Evolutionary conservation across 2,329 filamentous ascomycete genomes (phyloP), one percentile per base, ranked within the genome.

Genomic region (Botryosphaeria dothidea): DNA sequence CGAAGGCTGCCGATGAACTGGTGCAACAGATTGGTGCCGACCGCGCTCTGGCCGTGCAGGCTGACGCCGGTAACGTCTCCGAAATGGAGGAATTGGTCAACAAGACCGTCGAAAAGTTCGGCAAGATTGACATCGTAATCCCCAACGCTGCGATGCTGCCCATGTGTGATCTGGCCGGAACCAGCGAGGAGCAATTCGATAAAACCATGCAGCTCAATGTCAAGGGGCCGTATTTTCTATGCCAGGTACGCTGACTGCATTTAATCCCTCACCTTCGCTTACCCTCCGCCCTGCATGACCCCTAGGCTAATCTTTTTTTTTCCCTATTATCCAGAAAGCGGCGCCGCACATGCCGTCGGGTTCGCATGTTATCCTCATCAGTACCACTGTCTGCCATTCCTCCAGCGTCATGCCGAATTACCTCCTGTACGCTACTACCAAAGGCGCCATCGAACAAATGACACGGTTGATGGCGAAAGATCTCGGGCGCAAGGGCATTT

Each of bases 11-110:
- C 31, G 71, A 79, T 63, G 78, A 83, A 11, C 83, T 91, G 56
- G 86, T 86, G 69, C 70, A 79, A 27, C 75, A 82, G 15, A 83
- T 94, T 4, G 72, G 82, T 80, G 81, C 79, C 56, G 83, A 93
- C 71, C 81, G 82, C 67, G 86, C 86, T 65, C 74, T 90, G 17
- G 75, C 84, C 43, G 83, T 93, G 3, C 89, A 91, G 80, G 91
- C 91, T 23, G 90, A 93, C 77, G 85, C 94, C 71, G 84, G 86
- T 68, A 83, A 84, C 1, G 81, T 87, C n/a, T 27, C 23, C 36
- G 34, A 48, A 4, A 31, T 60, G 56, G 56, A 46, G 11, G 23
- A 29, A 41, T 41, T 60, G 25, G 56, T 60, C n/a, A 34, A 45
- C 27, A 31, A 45, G n/a, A 48, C 56, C 15, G 41, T 60, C 27